Base-by-base conservation (phyloP, 805 yeast species). In the Isabelozyma heimii region DNA sequence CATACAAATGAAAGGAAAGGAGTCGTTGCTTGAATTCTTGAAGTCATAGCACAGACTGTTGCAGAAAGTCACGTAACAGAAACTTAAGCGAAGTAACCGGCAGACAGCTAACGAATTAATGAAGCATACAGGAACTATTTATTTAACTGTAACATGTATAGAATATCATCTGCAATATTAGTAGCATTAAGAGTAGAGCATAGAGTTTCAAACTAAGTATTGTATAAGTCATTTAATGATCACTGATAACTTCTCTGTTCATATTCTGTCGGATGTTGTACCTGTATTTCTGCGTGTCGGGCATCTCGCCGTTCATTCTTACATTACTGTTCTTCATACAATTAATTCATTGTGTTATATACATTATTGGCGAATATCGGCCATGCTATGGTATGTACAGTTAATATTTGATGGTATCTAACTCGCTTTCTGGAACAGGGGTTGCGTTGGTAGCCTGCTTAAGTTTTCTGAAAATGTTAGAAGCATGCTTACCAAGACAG, bases 1-100 rank as follows among this genome's bases (percentile, higher is more conserved):
- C 45, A 76, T 91, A 64, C 77, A 81, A 53, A 51, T 79, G 40
- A 91, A 87, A 63, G 96, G 96, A 1, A 78, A 79, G 55, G 89
- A 83, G 4, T 77, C 80, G 43, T 64, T 91, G 41, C 45, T 89
- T 53, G 65, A 79, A 41, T 86, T 89, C 61, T 72, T 90, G 48
- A 69, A 69, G 48, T 53, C 63, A 33, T 53, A 49, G 24, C 4
- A 20, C 6, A 20, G 4, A 30, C 27, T 30, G 8, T 10, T 4
- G 35, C n/a, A 5, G 35, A 30, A 30, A 30, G 10, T 2, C 35
- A 17, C 27, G 10, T 8, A 37, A 7, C 15, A 16, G 12, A 16
- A 14, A 37, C 5, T 8, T 14, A 35, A 35, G 14, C 14, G 8
- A 35, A 35, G 4, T 5, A 20, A 20, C 24, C 6, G 24, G 24